Conservation (phyloP, 1,284 basidiomycete species). For the Chalciporus piperatoides region DNA sequence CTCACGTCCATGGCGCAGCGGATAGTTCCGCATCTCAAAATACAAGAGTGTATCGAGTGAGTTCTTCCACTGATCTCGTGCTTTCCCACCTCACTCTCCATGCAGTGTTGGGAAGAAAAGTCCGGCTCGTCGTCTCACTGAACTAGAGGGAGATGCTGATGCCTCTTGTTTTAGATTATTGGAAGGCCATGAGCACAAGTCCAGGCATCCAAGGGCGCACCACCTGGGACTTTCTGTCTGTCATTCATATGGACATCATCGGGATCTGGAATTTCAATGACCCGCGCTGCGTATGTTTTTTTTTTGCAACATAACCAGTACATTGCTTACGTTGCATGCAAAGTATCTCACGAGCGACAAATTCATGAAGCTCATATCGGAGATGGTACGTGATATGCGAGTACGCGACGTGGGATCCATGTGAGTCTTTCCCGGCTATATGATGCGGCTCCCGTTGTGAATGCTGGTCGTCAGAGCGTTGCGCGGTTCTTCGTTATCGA, state of each 20-base stretch:
- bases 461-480: neutral
- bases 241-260: slow-evolving; percentile 10
- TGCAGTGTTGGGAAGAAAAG: neutral
- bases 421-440: neutral
- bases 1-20: neutral
- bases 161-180: slow-evolving; percentile 7
- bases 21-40: neutral
- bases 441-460: neutral
- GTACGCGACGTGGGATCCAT: neutral
- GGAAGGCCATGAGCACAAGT: slow-evolving; percentile 4
- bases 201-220: slow-evolving; percentile 2
- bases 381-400: neutral
- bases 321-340: neutral
- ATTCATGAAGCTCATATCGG: neutral
- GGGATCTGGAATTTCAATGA: slow-evolving; percentile 10
- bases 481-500: neutral
- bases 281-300: neutral
- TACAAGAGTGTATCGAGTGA: neutral
- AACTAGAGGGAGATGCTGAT: neutral
- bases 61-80: neutral
- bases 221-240: slow-evolving; percentile 1
- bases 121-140: neutral
- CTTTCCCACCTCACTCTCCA: neutral
- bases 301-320: no score
- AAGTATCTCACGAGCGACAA: slow-evolving; percentile 1